Evolutionary conservation across 2,329 filamentous ascomycete species (phyloP), one percentile per base, ranked within the genome.

Genomic region (Scedosporium dehoogii): DNA sequence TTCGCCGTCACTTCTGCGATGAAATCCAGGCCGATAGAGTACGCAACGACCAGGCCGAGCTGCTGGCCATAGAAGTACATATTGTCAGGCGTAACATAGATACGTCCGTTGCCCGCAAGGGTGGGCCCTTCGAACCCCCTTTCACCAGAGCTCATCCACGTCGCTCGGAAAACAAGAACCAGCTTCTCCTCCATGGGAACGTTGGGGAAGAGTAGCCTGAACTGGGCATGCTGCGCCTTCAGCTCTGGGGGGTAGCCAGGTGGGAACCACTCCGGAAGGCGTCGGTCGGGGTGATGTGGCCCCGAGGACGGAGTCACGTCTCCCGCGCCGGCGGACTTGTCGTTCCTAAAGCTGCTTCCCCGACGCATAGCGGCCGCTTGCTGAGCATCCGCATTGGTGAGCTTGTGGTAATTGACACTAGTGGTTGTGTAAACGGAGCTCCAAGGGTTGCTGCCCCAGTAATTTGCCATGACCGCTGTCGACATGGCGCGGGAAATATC

Each of bases 61-160:
- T 97, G 90, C 70, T 97, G 90, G 68, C 92, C 96, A 75, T 97
- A 99, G 71, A 99, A 97, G 73, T 96, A 97, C 72, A 99, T 86
- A 66, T 92, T 89, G 65, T 88, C 86, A 0, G 88, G 82, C 0
- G 93, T 97, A 64, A 96, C 87, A 72, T 96, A 99, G 25, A 96
- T 86, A 61, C 94, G 85, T 0, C 94, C 83, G 62, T 83, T 83
- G 18, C 82, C 82, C 70, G 68, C 16, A 76, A 75, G 61, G 71
- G 73, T 3, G 21, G 60, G 60, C 23, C 60, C 60, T 23, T 74
- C 73, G 6, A 77, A 75, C 18, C 76, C 75, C 25, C 70, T 33
- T 69, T 74, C 18, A 80, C 78, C 60, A 29, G 60, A 62, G 66
- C 81, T 85, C 51, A 76, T 78, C 91, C 94, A 99, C 0, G 91